A percentile compares a stretch with the other conserved stretches of the same genome.
These are phyloP conservation scores for Perkinsus olseni DNA, from an alignment of 169 alveolate species.

Conservation along the genomic window DNA sequence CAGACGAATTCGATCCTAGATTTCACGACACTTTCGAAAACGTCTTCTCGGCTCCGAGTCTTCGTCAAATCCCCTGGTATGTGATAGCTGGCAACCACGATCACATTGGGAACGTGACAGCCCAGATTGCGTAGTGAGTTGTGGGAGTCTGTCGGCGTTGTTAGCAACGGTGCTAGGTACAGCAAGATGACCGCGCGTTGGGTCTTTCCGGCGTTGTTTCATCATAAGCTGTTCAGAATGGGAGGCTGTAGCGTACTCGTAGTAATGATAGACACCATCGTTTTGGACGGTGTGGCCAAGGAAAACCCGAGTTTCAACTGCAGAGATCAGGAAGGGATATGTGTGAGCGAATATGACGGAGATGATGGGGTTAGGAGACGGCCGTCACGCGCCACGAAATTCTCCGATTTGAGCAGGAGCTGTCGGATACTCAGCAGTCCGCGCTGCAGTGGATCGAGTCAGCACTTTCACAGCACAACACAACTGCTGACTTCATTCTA, in stretches of 20 bases:
- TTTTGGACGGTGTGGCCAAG: neutral
- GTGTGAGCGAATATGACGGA: neutral
- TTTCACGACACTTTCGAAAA: neutral
- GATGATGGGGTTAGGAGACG: neutral
- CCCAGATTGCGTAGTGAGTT: neutral
- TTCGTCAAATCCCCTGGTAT: neutral
- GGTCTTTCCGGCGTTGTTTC: neutral
- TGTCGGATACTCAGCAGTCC: neutral
- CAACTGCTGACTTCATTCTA: neutral
- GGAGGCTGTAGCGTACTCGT: neutral
- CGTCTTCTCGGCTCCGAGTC: neutral
- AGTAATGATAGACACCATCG: neutral
- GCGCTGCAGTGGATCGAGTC: neutral
- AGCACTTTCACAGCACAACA: neutral
- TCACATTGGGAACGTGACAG: neutral
- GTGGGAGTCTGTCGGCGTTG: neutral
- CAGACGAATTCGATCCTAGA: neutral
- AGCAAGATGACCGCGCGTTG: neutral
- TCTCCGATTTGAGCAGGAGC: neutral
- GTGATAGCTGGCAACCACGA: neutral
- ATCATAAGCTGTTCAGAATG: too few species aligned
- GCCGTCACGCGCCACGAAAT: neutral
- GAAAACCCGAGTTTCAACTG: neutral
- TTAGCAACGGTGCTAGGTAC: neutral
- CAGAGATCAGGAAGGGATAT: neutral